Evolutionary conservation across 768 basidiomycete species (phyloP), one percentile per base, ranked within the genome.

Genomic region (Rhodotorula paludigena): DNA sequence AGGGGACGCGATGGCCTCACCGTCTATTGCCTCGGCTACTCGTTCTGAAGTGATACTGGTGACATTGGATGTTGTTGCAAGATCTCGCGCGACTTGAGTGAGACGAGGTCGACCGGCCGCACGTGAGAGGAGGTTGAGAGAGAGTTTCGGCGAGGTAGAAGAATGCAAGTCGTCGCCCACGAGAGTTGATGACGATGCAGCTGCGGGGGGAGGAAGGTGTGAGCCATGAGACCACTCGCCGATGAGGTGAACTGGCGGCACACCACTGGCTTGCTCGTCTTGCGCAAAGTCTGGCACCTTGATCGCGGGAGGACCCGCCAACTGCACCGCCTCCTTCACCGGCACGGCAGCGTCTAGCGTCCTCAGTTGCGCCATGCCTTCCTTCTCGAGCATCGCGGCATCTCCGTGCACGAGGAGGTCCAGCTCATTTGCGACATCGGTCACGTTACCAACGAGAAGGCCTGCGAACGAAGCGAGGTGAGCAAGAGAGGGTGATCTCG

Each of bases 101-200:
- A 66, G 47, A 8, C 59, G 48, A 2, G 69, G 69, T 1, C 61
- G 60, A 1, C 69, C 69, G 2, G 63, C 58, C 5, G 33, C 30
- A 36, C 69, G 69, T 2, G 69, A 63, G 35, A 66, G 15, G 15
- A 71, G 58, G 38, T 58, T 53, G 39, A 71, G 14, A 7, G 49
- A 25, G 35, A 57, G 23, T 2, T 3, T 5, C 3, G 45, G 21
- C 0, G 55, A 30, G 5, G 57, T 30, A n/a, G 57, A 39, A 2
- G 56, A 21, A 1, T 57, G 42, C 2, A 51, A 3, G 11, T 25
- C 47, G 36, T 18, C 38, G 20, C 49, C 53, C n/a, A 64, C 62
- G 57, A 69, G 62, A 7, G 68, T 69, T 3, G 51, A 25, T 12
- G 52, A 36, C 0, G 68, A 61, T 6, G 28, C 45, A 28, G 53